Conservation (phyloP, 306 rosid species). For the Quercus cerris region DNA sequence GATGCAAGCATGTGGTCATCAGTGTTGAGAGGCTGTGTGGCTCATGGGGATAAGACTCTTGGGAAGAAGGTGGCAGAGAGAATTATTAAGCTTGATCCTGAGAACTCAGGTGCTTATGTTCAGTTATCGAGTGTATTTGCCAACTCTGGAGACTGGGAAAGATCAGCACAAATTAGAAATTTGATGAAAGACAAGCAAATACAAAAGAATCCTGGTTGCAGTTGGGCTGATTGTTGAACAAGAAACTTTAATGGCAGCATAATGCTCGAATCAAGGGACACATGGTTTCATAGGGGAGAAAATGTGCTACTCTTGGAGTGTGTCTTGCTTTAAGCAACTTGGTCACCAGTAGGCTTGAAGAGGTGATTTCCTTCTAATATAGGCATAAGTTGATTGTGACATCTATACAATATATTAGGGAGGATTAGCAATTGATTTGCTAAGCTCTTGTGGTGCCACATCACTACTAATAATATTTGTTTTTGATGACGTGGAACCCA, state of each 20-base stretch:
- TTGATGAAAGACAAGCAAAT: conserved; percentile 48
- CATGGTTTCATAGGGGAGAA: too few relatives aligned
- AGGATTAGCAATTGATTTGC: too few relatives aligned
- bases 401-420: too few relatives aligned
- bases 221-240: conserved; percentile 60
- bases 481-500: too few relatives aligned
- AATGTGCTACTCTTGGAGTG: too few relatives aligned
- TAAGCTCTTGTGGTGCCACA: too few relatives aligned
- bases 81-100: conserved; percentile 60
- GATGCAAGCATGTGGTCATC: conserved; percentile 67
- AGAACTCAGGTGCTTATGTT: conserved; percentile 60
- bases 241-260: neutral
- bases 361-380: too few relatives aligned
- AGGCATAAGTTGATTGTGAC: too few relatives aligned
- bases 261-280: too few relatives aligned
- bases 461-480: too few relatives aligned
- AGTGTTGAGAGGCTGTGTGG: conserved; percentile 67
- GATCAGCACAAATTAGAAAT: conserved; percentile 56
- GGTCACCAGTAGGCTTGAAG: too few relatives aligned
- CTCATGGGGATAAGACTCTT: conserved; percentile 46
- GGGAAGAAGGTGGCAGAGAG: conserved; percentile 58
- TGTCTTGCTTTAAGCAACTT: too few relatives aligned
- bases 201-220: conserved; percentile 56
- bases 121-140: conserved; percentile 73
- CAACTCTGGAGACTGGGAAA: conserved; percentile 70